Conservation (phyloP, 164 flowering plant genomes). For the Pachysandra terminalis region DNA sequence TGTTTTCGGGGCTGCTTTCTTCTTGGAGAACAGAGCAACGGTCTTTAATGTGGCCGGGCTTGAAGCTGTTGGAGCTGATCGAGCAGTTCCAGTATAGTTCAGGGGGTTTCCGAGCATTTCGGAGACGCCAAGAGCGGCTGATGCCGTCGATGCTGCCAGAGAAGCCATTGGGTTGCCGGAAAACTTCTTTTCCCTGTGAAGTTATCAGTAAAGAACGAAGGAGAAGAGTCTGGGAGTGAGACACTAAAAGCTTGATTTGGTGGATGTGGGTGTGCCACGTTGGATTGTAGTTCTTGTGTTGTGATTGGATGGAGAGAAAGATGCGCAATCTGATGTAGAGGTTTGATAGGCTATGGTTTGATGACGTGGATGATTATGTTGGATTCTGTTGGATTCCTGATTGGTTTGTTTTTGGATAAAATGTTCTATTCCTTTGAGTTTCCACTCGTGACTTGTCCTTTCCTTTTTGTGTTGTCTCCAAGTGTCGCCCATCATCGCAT, state of each 20-base stretch:
- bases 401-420: too few species aligned
- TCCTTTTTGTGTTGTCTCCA: too few species aligned
- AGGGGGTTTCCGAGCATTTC: constrained; percentile 74
- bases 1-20: constrained; percentile 52
- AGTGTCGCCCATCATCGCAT: too few species aligned
- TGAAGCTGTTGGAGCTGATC: constrained; percentile 48
- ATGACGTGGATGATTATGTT: constrained; percentile 39
- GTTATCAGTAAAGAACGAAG: background rate
- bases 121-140: constrained; percentile 60
- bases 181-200: background rate
- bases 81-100: constrained; percentile 33
- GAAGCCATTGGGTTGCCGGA: constrained; percentile 56
- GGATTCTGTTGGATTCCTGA: too few species aligned
- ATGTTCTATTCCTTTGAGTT: too few species aligned
- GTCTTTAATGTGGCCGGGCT: constrained; percentile 53
- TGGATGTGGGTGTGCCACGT: constrained; percentile 61
- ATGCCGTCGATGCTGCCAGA: constrained; percentile 60
- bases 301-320: constrained; percentile 32
- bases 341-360: constrained; percentile 33
- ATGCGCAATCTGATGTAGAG: constrained; percentile 38
- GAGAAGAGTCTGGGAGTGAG: constrained; percentile 8
- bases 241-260: constrained; percentile 51
- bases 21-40: constrained; percentile 82
- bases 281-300: constrained; percentile 25
- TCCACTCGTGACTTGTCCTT: too few species aligned